These are phyloP conservation scores for Strobilomyces confusus DNA, from an alignment of 768 basidiomycete species.

Conservation along the genomic window DNA sequence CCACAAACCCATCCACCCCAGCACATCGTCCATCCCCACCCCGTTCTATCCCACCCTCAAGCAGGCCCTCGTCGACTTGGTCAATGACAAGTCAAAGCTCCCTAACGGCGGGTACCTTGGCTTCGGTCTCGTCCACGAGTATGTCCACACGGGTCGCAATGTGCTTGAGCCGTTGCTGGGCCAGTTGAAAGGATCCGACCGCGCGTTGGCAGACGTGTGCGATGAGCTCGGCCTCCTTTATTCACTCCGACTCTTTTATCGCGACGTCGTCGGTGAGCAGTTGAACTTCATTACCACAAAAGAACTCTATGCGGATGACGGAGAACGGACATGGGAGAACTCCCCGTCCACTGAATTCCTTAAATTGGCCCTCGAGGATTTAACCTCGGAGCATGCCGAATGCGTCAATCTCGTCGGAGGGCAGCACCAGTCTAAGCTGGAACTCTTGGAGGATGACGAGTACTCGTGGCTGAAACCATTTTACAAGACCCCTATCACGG, in stretches of 20 bases:
- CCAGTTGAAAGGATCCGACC: conserved; percentile 15
- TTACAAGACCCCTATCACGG: conserved; percentile 1
- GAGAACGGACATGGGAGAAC: neutral
- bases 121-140: too few species aligned
- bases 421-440: neutral
- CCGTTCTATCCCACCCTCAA: neutral
- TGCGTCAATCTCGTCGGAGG: neutral
- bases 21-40: neutral
- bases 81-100: neutral
- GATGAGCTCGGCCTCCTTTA: conserved; percentile 6
- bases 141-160: too few species aligned
- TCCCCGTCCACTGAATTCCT: neutral
- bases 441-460: neutral
- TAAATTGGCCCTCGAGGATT: neutral
- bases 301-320: neutral
- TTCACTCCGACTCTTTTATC: conserved; percentile 6
- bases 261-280: rapidly evolving
- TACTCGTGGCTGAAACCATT: neutral
- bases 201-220: too few species aligned
- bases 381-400: conserved; percentile 5
- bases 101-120: conserved; percentile 7
- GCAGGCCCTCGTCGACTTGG: neutral
- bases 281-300: neutral
- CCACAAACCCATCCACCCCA: neutral
- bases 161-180: neutral